Evolutionary conservation across 371 early-diverging fungal genomes (phyloP), one percentile per base, ranked within the genome.

Genomic region (Fennellomyces sp.): DNA sequence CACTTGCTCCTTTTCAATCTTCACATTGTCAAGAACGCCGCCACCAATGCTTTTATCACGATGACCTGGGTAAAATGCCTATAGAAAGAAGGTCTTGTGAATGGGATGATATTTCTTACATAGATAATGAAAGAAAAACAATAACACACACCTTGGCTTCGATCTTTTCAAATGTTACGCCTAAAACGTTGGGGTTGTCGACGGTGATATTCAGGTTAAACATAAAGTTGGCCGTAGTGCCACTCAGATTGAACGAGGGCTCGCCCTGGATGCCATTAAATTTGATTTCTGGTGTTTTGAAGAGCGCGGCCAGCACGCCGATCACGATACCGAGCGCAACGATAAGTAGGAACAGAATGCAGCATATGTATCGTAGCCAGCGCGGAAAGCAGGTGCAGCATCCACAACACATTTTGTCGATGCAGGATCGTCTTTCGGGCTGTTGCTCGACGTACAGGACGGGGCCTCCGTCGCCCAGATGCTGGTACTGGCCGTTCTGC

Each of bases 21-120:
- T 62, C 27, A 78, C 75, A 27, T 83, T 42, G 26, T 68, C 56
- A 13, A 78, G 35, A 13, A 65, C 56, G 12, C 86, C 86, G 17
- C 83, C 82, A 19, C 86, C 86, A 48, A 86, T 69, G 21, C 65
- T 63, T 2, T 71, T 65, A 52, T 65, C 59, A 11, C 66, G 65
- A 55, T 74, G 41, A 19, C 65, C 48, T n/a, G 86, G 86, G 45
- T 85, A 85, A 60, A 76, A 85, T 8, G 83, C 86, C 86, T 85
- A 70, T 11, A 45, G 23, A 42, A 59, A 25, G 49, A 27, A 21
- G 27, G 6, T 8, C 10, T 36, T 15, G 36, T 36, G 36, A 49
- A 25, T n/a, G 39, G 17, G 6, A 39, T 23, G 5, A 17, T 10
- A 17, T 28, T 27, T 26, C n/a, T 12, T 12, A 35, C 38, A 19